Percentiles rank a stretch among this genome's conserved stretches.
Evolutionary conservation across 495 filamentous ascomycete species (phyloP).

Genomic region (Aspergillus ellipticus): DNA sequence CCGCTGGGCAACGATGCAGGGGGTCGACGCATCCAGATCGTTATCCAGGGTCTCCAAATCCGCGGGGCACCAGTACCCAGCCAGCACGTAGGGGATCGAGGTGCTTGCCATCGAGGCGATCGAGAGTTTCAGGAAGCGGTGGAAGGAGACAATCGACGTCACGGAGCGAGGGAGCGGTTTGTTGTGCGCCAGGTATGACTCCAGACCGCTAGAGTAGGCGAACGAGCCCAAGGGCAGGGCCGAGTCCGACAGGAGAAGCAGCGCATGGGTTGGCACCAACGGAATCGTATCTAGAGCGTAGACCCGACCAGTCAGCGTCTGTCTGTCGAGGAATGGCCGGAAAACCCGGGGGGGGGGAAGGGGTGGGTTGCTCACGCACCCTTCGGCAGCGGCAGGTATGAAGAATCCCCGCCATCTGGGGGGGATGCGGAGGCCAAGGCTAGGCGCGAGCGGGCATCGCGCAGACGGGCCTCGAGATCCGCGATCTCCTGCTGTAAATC

Average conservation of each 20-base stretch:
- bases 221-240: slow-evolving; percentile 95
- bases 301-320: neutral
- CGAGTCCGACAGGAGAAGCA: slow-evolving; percentile 91
- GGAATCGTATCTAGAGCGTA: neutral
- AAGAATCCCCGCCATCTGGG: neutral
- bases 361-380: neutral
- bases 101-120: slow-evolving; percentile 73
- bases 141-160: slow-evolving; percentile 48
- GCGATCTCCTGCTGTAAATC: slow-evolving; percentile 49
- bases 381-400: slow-evolving; percentile 7
- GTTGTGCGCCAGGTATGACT: slow-evolving; percentile 88
- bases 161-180: slow-evolving; percentile 37
- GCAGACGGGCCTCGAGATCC: slow-evolving; percentile 47
- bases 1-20: slow-evolving; percentile 82
- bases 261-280: slow-evolving; percentile 56
- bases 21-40: slow-evolving; percentile 75
- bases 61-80: slow-evolving; percentile 62
- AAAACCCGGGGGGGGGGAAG: neutral
- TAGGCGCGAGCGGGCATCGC: slow-evolving; percentile 29
- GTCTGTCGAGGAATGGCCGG: neutral
- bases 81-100: slow-evolving; percentile 79
- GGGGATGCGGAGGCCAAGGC: slow-evolving; percentile 11
- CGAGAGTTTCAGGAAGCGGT: slow-evolving; percentile 74
- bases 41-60: slow-evolving; percentile 67
- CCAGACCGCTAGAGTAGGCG: slow-evolving; percentile 90